Base-by-base conservation (phyloP, 768 basidiomycete genomes). In the Leccinum obscurum region DNA sequence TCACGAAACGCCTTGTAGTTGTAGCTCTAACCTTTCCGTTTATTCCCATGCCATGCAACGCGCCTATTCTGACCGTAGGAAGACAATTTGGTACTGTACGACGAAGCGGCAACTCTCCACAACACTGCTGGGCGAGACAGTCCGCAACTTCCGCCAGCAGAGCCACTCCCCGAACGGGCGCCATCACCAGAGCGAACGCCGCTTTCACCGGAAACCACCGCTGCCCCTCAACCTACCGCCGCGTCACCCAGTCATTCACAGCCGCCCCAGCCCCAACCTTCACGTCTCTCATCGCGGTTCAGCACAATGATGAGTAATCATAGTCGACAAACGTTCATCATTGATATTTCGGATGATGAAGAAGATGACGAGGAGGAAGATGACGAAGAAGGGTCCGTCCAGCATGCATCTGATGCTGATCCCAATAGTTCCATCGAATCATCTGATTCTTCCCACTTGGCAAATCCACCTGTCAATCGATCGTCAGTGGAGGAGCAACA, bases 311-410 rank as follows among this genome's bases (percentile, higher is more conserved):
- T 73, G 58, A 63, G 46, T 48, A 17, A 62, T 50, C 72, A 65
- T 6, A 58, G 26, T 52, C 68, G 65, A 22, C 66, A 74, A 55
- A 56, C 70, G 15, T 63, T 75, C 52, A 58, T 76, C 39, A 75
- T 75, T 44, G 69, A 76, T 26, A 72, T 74, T 22, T 69, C 69
- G 7, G 75, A 70, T 52, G 71, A 73, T 6, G 70, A 70, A 1
- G 70, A 70, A 1, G 68, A 68, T 1, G 73, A 67, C 2, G 68
- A 66, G 4, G 63, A 56, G 17, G 70, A 61, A 34, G 66, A 57
- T 0, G 70, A 70, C 4, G 63, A 56, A 24, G 72, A 60, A 32
- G 66, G 56, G 24, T 24, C 39, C 48, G 20, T 15, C 35, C 32
- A 49, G 1, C 49, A 52, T 32, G 9, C 52, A 13, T 35, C 7